Percentiles rank a stretch among this genome's conserved stretches.
Evolutionary conservation across 2,329 filamentous ascomycete genomes (phyloP).

Genomic region (Pseudopyrenochaeta lycopersici): DNA sequence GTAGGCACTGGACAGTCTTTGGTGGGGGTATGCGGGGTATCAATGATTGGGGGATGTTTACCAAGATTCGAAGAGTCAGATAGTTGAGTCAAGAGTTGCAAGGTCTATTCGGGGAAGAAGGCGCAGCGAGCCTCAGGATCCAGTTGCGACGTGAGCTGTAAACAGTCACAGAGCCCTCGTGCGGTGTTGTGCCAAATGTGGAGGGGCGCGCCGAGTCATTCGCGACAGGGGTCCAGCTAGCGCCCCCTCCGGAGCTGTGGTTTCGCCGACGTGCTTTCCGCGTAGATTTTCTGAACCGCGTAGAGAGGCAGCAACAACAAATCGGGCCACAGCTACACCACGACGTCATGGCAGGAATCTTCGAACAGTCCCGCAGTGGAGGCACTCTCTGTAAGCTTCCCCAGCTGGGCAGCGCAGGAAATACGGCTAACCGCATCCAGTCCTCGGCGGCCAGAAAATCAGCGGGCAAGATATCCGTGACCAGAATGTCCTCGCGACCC

Average conservation of each 20-base stretch:
- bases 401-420: background rate
- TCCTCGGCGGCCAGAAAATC: conserved; percentile 97
- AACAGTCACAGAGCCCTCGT: conserved; percentile 33
- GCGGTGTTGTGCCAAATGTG: conserved; percentile 35
- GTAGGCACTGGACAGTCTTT: conserved; percentile 8
- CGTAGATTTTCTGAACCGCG: conserved; percentile 40
- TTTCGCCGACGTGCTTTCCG: conserved; percentile 33
- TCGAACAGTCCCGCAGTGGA: conserved; percentile 89
- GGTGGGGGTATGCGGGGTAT: conserved; percentile 47
- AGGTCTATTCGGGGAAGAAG: conserved; percentile 4
- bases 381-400: conserved; percentile 82
- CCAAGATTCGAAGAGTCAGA: conserved; percentile 35
- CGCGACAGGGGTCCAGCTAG: conserved; percentile 28
- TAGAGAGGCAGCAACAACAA: conserved; percentile 40
- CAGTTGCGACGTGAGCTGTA: conserved; percentile 10
- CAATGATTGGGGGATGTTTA: conserved; percentile 17
- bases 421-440: conserved; percentile 52
- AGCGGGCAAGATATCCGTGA: conserved; percentile 96
- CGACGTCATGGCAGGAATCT: conserved; percentile 85
- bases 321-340: conserved; percentile 36
- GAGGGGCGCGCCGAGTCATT: conserved; percentile 38
- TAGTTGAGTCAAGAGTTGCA: conserved; percentile 8
- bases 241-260: conserved; percentile 27
- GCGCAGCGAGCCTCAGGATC: conserved; percentile 13
- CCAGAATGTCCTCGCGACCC: conserved; percentile 95